Evolutionary conservation across 768 basidiomycete species (phyloP), one percentile per base, ranked within the genome.

Genomic region (Phanerodontia chrysosporium): DNA sequence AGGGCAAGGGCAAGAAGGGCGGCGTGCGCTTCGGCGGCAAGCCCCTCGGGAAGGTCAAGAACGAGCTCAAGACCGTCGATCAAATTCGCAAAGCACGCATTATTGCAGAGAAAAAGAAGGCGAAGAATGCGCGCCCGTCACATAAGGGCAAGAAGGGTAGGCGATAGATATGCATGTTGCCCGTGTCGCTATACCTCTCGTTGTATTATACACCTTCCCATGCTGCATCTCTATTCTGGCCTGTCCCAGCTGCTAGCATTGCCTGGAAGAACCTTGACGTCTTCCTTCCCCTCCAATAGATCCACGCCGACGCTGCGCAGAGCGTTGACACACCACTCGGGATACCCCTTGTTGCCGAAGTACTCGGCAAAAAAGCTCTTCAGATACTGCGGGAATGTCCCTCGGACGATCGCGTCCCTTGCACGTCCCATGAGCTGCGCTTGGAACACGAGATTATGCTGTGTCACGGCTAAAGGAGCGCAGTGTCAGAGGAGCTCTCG

Each of bases 281-380:
- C 69, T 28, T 73, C 66, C 24, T 69, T 74, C 24, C 79, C 82
- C 59, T 87, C 83, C 30, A 93, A 73, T 45, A 95, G 71, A 68
- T 96, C 92, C 0, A 96, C 90, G 0, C 89, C 89, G 13, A 96
- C 93, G 56, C 84, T 87, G 25, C 79, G 77, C 52, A 96, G 73
- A 12, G 93, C 94, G 66, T 92, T 89, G 1, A 95, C 83, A 65
- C 90, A 90, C 93, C 93, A 96, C 67, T 85, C 83, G 0, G 92
- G 92, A 69, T 94, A 92, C 10, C 87, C 88, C n/a, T 76, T 73
- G 57, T 83, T 78, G 7, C 83, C 86, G 66, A 91, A 96, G 70
- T 94, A 95, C 45, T 76, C 74, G 32, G 76, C 78, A 71, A 96
- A 95, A 74, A 95, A 96, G 7, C 72, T 73, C 54, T 79, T 78